A percentile compares a stretch with the other conserved stretches of the same genome.
phyloP scores from a whole-genome alignment of 495 filamentous ascomycete species.

The Lophium mytilinum region DNA sequence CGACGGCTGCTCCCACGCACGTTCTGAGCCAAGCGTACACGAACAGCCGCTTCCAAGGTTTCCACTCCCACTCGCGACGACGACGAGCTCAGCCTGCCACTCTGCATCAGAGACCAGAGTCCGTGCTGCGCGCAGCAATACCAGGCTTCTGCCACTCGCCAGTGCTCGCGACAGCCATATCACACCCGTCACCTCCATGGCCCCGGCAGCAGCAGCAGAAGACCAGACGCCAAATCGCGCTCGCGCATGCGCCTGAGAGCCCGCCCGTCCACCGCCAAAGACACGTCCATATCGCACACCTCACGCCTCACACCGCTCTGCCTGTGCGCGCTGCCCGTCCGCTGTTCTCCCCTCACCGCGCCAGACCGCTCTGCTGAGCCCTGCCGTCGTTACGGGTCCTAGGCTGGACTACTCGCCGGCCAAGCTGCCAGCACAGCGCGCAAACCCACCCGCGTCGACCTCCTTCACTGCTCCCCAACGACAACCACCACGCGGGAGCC shows the following conservation, averaged over 20 bases:
- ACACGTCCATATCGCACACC: not conserved
- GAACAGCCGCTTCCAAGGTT: not conserved
- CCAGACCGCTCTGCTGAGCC: not conserved
- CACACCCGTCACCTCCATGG: not conserved
- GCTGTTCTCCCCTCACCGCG: not conserved
- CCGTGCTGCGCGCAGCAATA: not conserved
- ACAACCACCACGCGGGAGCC: constrained; percentile 19
- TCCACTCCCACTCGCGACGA: not conserved
- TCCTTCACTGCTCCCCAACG: constrained; percentile 10
- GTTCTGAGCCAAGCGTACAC: not conserved
- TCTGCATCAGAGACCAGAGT: not conserved
- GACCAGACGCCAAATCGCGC: not conserved
- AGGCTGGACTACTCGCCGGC: not conserved
- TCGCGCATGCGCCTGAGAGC: not conserved
- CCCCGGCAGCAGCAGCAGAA: not conserved
- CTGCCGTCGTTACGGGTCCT: not conserved
- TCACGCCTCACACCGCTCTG: not conserved
- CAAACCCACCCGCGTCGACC: constrained; percentile 11
- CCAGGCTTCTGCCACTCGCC: not conserved
- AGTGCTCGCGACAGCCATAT: not conserved
- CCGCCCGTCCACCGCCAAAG: not conserved
- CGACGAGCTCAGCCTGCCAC: not conserved
- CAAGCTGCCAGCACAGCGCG: constrained; percentile 7
- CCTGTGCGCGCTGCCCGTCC: not conserved
- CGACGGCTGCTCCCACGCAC: not conserved